Evolutionary conservation across 2,329 filamentous ascomycete species (phyloP), one percentile per base, ranked within the genome.

Genomic region (Pezicula radicicola): DNA sequence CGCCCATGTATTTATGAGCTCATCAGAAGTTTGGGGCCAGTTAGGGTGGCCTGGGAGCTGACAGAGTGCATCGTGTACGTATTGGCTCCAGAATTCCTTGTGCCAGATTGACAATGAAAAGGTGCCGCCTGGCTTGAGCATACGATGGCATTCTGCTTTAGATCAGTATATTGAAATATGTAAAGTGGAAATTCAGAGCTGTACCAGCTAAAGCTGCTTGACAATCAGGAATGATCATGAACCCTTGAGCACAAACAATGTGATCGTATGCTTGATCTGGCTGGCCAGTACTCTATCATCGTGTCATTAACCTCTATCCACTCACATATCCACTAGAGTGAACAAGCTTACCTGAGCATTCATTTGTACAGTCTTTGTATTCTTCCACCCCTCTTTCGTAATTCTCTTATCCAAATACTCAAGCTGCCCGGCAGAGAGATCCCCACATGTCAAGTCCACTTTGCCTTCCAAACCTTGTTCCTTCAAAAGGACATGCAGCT

Each of bases 401-500:
- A 53, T 53, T n/a, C 51, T 39, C 42, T 49, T 53, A 21, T 50
- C 18, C 6, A 53, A 21, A 37, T 41, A 48, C 16, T 42, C 42
- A 13, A 53, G 37, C 36, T 53, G 51, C 2, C 51, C 47, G 10
- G 28, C 21, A 15, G 51, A 53, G 12, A 53, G 46, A 27, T 53
- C 51, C 7, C 46, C 51, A 42, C 46, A 53, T 2, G 35, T 87
- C 64, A 90, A 91, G 55, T 88, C 79, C 19, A 96, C 68, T n/a
- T 83, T 78, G 13, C 77, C 76, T 41, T 86, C 79, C 43, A 86
- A 74, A 2, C 80, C 77, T 7, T 82, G 77, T 56, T 84, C 80
- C 64, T 87, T 89, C 33, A 92, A 73, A 39, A 89, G 83, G 60
- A 87, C 80, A 10, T 50, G 51, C 13, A 53, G 42, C 39, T 53